These are phyloP conservation scores for Brettanomyces naardenensis DNA, from an alignment of 805 yeast genomes.

Conservation along the genomic window DNA sequence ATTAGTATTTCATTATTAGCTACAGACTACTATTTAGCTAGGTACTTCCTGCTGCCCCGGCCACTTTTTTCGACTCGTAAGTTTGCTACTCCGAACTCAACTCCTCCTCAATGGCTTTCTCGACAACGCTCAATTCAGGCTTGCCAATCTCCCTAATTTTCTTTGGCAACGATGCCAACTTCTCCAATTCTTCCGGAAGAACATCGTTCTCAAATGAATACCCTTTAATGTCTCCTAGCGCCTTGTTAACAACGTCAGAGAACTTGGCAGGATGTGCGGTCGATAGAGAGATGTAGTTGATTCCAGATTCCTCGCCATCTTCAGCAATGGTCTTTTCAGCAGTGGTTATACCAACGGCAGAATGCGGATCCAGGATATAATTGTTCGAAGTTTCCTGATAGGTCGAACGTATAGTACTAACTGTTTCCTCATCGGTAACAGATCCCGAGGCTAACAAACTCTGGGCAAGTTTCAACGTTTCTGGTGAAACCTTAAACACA, in stretches of 20 bases:
- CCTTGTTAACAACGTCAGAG: slow-evolving; percentile 87
- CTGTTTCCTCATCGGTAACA: slow-evolving; percentile 72
- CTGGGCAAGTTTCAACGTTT: slow-evolving; percentile 59
- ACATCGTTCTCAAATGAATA: slow-evolving; percentile 87
- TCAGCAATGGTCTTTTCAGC: slow-evolving; percentile 52
- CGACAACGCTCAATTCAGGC: slow-evolving; percentile 68
- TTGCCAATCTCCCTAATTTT: slow-evolving; percentile 64
- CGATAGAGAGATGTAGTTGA: slow-evolving; percentile 66
- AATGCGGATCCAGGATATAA: slow-evolving; percentile 92
- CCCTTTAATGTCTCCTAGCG: slow-evolving; percentile 55
- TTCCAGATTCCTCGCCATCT: slow-evolving; percentile 22
- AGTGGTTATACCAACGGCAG: slow-evolving; percentile 89
- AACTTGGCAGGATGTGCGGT: slow-evolving; percentile 99
- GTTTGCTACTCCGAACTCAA: slow-evolving; percentile 26
- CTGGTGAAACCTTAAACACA: slow-evolving; percentile 59
- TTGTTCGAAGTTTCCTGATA: slow-evolving; percentile 51
- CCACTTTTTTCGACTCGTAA: no score
- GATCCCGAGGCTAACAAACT: slow-evolving; percentile 69
- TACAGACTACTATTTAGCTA: no score
- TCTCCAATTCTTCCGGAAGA: slow-evolving; percentile 78
- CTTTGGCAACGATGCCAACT: slow-evolving; percentile 61
- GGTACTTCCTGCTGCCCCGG: no score
- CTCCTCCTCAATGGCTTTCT: slow-evolving; percentile 67
- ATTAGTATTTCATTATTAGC: no score
- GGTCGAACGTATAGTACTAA: slow-evolving; percentile 64